Evolutionary conservation across 2,329 filamentous ascomycete species (phyloP).

Genomic region (Ophiostoma sp.): DNA sequence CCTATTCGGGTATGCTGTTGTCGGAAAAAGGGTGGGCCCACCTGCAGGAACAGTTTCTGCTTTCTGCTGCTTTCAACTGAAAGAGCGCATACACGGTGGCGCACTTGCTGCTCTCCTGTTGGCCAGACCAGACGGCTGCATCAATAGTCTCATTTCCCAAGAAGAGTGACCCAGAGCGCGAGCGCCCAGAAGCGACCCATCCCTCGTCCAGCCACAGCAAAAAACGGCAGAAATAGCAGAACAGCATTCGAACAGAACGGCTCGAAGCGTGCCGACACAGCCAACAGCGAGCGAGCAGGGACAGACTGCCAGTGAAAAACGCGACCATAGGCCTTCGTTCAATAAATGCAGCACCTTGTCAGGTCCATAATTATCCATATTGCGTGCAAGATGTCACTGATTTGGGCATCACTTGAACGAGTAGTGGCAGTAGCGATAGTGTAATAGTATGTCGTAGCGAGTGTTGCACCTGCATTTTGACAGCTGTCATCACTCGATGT

Average conservation of each 20-base stretch:
- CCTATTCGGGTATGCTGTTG: not conserved
- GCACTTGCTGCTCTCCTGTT: not conserved
- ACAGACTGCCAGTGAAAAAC: not conserved
- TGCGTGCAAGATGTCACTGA: not conserved
- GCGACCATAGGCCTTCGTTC: not conserved
- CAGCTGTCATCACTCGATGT: not conserved
- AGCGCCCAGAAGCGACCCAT: not conserved
- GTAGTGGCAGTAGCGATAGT: no score
- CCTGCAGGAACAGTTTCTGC: conserved; percentile 13
- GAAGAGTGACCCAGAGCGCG: not conserved
- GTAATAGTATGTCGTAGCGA: not conserved
- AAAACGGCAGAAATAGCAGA: not conserved
- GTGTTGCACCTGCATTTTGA: not conserved
- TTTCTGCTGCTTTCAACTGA: not conserved
- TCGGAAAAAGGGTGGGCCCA: not conserved
- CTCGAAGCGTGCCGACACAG: not conserved
- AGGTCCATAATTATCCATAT: not conserved
- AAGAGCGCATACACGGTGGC: not conserved
- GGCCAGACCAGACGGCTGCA: not conserved
- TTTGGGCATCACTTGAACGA: not conserved
- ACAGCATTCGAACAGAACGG: not conserved
- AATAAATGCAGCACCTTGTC: not conserved
- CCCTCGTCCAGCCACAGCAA: not conserved
- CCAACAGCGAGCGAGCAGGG: not conserved
- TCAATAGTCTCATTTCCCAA: conserved; percentile 20